Evolutionary conservation across 2,329 filamentous ascomycete genomes (phyloP), one percentile per base, ranked within the genome.

Genomic region (Penicillium expansum): DNA sequence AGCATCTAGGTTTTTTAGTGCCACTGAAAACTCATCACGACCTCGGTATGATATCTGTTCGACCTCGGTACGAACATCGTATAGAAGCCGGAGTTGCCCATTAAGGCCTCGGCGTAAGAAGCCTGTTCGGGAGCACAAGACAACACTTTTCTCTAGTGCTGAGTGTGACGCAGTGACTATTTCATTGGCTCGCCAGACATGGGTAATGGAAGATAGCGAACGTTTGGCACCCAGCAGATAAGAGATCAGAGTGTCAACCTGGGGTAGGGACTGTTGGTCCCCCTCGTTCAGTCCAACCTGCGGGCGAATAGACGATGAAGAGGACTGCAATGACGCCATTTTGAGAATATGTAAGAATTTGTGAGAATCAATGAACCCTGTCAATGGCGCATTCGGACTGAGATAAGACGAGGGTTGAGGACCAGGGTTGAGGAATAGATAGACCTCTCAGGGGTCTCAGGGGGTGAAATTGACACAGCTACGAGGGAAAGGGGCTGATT

Each of bases 161-260:
- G 82, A 79, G 33, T 91, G 87, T 5, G 92, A 91, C 14, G 84
- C 80, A 20, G 85, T 91, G 43, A 94, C 89, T 55, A 97, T 86
- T 68, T 95, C 89, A 70, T 94, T 92, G 62, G 92, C 92, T 58
- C 90, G 89, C 71, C 90, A 87, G 50, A 97, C 91, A 58, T 90
- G 86, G 41, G 82, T 85, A 72, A 95, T 92, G 11, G 91, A 91
- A 16, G 89, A 90, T 5, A 97, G 83, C 1, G 92, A 92, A 43
- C 91, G 86, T 72, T 97, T 97, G 9, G 93, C 90, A 30, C 89
- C 87, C 39, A 97, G 85, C 35, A 97, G 87, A 75, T 96, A 87
- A 52, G 86, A 84, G 55, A 97, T 90, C 42, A 97, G 85, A 24
- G 85, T 86, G 66, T 96, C 91, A 68, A 96, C 83, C 24, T 70